Evolutionary conservation across 805 yeast genomes (phyloP), one percentile per base, ranked within the genome.

Genomic region (Candida wancherniae): DNA sequence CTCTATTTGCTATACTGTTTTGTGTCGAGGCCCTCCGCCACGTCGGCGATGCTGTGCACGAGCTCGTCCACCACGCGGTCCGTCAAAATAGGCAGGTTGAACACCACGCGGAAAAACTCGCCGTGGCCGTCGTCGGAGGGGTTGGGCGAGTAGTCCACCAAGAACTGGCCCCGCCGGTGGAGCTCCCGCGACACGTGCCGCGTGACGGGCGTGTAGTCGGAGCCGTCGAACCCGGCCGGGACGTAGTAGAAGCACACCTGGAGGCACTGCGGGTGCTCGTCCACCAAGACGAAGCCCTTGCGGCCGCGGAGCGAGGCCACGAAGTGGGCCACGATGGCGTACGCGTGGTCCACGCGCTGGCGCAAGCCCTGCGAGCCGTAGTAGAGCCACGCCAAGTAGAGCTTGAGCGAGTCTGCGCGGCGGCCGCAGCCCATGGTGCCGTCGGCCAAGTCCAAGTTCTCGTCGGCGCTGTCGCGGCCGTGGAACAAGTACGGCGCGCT

Each of bases 341-440:
- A 80, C 0, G 94, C 90, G 49, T 83, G 88, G 46, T 84, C 82
- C 4, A 85, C 70, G 24, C 94, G 63, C 27, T 63, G 51, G 19
- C 60, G 75, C 45, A 77, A 81, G 1, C 95, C 95, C 21, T 55
- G 45, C 3, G 61, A 55, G 3, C 95, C 95, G 47, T 79, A 85
- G 63, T 80, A 85, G 36, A 79, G 62, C 95, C 95, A 84, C 1
- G 83, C 77, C 51, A 85, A 53, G 53, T 80, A 84, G 47, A 85
- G 66, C 57, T 84, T 84, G 53, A 84, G 61, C 3, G 90, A 73
- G 53, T 85, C 95, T 0, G 92, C 77, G 33, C 95, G 69, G 44
- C 95, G 73, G 9, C 95, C 95, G 53, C 95, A 84, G 6, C 94
- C 94, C 88, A 85, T 79, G 3, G 95, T 85, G 9, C 92, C 94